Percentiles rank a stretch among this genome's conserved stretches.
Conservation (phyloP, 352 stramenopile genomes). For the Phytopythium ostracodes region DNA sequence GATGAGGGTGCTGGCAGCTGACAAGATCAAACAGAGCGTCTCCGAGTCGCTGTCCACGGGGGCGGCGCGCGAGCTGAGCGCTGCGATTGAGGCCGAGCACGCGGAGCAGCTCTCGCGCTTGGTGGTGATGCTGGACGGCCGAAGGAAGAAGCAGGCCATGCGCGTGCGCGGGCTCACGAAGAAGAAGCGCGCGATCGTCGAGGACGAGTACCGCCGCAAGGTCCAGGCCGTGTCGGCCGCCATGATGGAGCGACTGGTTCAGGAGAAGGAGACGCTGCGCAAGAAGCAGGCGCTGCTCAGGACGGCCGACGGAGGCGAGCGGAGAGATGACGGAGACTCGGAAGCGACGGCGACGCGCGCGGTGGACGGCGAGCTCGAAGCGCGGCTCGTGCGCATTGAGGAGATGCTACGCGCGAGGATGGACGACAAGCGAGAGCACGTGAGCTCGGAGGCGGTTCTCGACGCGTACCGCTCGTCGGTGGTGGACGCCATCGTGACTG, state of each 20-base stretch:
- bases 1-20: slow-evolving; percentile 18
- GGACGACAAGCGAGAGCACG: neutral
- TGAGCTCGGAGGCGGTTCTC: neutral
- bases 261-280: slow-evolving; percentile 44
- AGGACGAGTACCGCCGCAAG: slow-evolving; percentile 51
- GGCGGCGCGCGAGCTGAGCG: no score
- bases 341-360: neutral
- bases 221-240: slow-evolving; percentile 37
- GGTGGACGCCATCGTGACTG: slow-evolving; percentile 16
- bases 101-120: slow-evolving; percentile 36
- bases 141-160: slow-evolving; percentile 19
- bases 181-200: slow-evolving; percentile 27
- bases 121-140: slow-evolving; percentile 43
- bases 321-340: no score
- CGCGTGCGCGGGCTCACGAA: slow-evolving; percentile 17
- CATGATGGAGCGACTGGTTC: slow-evolving; percentile 44
- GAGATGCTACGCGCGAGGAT: slow-evolving; percentile 8
- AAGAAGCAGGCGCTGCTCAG: slow-evolving; percentile 31
- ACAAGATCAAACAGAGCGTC: slow-evolving; percentile 12
- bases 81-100: slow-evolving; percentile 21
- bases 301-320: neutral
- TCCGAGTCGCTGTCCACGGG: neutral
- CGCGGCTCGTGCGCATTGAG: slow-evolving; percentile 18
- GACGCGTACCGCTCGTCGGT: slow-evolving; percentile 18
- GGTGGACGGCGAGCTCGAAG: slow-evolving; percentile 6